A percentile compares a stretch with the other conserved stretches of the same genome.
Conservation (phyloP, 108 stramenopile genomes). For the Cyclotella choctawhatcheeana region DNA sequence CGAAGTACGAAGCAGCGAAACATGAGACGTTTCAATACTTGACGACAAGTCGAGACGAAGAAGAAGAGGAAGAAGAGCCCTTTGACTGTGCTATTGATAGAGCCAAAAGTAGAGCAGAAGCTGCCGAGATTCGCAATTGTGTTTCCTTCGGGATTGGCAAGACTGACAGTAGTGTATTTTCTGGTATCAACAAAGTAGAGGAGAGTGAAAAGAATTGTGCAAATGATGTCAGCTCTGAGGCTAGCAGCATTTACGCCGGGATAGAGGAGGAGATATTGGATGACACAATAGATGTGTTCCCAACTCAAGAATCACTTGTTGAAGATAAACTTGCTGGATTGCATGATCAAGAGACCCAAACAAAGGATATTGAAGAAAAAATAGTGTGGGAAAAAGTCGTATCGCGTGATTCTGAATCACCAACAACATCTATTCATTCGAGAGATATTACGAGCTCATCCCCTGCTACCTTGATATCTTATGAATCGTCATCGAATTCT, state of each 20-base stretch:
- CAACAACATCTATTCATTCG: too few species aligned
- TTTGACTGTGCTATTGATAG: not conserved
- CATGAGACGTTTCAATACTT: not conserved
- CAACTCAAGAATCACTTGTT: too few species aligned
- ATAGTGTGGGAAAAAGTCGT: too few species aligned
- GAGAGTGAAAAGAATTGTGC: not conserved
- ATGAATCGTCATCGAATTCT: not conserved
- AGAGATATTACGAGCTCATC: not conserved
- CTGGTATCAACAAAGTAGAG: too few species aligned
- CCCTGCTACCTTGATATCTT: not conserved
- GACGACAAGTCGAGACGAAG: not conserved
- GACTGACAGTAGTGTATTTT: not conserved
- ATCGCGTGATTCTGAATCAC: too few species aligned
- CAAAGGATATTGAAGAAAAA: not conserved
- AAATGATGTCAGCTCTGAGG: too few species aligned
- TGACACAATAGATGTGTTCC: not conserved
- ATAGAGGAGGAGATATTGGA: too few species aligned
- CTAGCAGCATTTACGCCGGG: too few species aligned
- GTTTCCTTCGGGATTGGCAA: not conserved
- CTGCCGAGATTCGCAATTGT: not conserved
- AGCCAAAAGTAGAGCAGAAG: not conserved
- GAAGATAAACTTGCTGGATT: not conserved
- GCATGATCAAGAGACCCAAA: not conserved
- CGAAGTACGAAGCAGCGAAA: not conserved
- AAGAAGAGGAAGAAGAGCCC: slow-evolving; percentile 3